These are phyloP conservation scores for Henckelia pumila DNA, from an alignment of 257 asterid species.

Conservation along the genomic window DNA sequence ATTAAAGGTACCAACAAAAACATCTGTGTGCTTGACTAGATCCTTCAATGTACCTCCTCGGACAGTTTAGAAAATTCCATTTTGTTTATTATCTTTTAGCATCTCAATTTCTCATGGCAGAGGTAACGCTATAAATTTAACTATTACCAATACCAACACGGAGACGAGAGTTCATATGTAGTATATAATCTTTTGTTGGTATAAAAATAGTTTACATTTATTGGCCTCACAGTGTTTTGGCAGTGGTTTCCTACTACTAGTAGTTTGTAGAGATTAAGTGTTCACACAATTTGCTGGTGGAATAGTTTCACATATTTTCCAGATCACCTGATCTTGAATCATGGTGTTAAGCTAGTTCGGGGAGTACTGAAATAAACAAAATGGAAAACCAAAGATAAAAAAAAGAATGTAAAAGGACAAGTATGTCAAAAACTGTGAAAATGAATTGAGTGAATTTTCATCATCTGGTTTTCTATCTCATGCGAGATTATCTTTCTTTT, in stretches of 20 bases:
- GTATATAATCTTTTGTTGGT: conserved; percentile 6
- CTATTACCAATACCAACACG: not conserved
- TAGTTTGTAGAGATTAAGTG: too few relatives aligned
- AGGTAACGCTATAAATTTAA: not conserved
- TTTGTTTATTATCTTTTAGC: not conserved
- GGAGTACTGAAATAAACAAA: not conserved
- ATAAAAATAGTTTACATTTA: too few relatives aligned
- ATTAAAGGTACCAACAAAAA: conserved; percentile 59
- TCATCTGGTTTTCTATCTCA: not conserved
- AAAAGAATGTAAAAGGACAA: not conserved
- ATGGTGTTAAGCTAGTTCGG: not conserved
- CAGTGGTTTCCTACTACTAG: too few relatives aligned
- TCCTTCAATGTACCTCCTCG: conserved; percentile 6
- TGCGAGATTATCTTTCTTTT: not conserved
- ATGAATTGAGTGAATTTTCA: not conserved
- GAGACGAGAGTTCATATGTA: not conserved
- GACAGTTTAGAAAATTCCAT: conserved; percentile 11
- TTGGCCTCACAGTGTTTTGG: too few relatives aligned
- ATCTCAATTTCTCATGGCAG: conserved; percentile 3
- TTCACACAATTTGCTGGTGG: not conserved
- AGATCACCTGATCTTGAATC: not conserved
- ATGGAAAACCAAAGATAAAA: not conserved
- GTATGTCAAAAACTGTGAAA: not conserved
- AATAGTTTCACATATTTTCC: conserved; percentile 6
- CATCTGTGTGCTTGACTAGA: conserved; percentile 10